Percentiles rank a stretch among this genome's conserved stretches.
Conservation (phyloP, 352 stramenopile genomes). For the Phytophthora agathidicida region DNA sequence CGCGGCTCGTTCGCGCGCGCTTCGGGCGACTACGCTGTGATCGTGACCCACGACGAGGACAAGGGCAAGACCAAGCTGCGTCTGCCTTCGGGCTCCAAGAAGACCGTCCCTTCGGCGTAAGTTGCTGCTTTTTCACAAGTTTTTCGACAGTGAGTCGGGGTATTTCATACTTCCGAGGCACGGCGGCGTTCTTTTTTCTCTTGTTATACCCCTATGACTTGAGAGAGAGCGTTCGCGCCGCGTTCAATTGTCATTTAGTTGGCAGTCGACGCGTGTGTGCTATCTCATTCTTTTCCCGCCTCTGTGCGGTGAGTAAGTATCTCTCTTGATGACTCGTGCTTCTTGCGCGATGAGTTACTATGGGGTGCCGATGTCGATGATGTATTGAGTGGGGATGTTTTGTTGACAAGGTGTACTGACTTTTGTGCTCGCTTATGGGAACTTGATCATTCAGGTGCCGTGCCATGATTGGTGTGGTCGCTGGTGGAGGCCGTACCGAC, state of each 20-base stretch:
- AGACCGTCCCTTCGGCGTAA: conserved; percentile 94
- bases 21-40: conserved; percentile 98
- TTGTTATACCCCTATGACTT: conserved; percentile 18
- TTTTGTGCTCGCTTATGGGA: conserved; percentile 27
- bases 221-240: conserved; percentile 31
- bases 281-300: conserved; percentile 59
- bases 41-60: conserved; percentile 99
- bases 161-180: conserved; percentile 28
- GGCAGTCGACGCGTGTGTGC: conserved; percentile 37
- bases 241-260: conserved; percentile 8
- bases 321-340: conserved; percentile 25
- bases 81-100: conserved; percentile 97
- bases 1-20: conserved; percentile 95
- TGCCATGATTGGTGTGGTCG: conserved; percentile 97
- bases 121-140: conserved; percentile 46
- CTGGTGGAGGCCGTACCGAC: conserved; percentile 98
- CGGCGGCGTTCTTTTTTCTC: conserved; percentile 35
- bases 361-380: conserved; percentile 2
- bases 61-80: conserved; percentile 97
- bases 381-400: conserved; percentile 10
- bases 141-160: conserved; percentile 35
- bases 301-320: conserved; percentile 89
- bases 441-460: conserved; percentile 84
- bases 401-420: conserved; percentile 31
- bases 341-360: conserved; percentile 3